These are phyloP conservation scores for Aspergillus homomorphus DNA, from an alignment of 495 filamentous ascomycete genomes.

Conservation along the genomic window DNA sequence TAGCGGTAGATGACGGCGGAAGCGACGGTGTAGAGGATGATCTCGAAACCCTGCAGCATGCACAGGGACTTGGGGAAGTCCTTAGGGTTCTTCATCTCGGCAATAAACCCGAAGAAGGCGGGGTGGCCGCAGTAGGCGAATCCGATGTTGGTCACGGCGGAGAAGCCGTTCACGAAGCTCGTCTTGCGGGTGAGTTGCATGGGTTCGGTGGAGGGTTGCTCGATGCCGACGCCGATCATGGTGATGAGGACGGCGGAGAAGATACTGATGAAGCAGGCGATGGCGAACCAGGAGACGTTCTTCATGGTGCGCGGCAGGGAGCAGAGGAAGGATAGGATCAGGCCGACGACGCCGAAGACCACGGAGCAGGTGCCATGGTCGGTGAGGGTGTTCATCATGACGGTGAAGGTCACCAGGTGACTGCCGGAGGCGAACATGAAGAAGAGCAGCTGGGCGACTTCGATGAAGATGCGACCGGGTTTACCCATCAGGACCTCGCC, in stretches of 20 bases:
- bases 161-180: conserved; percentile 30
- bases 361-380: conserved; percentile 65
- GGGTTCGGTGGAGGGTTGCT: conserved; percentile 20
- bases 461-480: conserved; percentile 61
- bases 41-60: conserved; percentile 59
- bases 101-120: conserved; percentile 70
- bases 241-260: conserved; percentile 65
- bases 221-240: conserved; percentile 62
- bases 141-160: conserved; percentile 35
- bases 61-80: conserved; percentile 64
- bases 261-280: conserved; percentile 64
- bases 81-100: conserved; percentile 65
- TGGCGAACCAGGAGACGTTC: conserved; percentile 56
- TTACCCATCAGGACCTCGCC: conserved; percentile 63
- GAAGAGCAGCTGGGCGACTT: conserved; percentile 60
- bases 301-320: conserved; percentile 65
- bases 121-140: conserved; percentile 54
- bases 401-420: conserved; percentile 65
- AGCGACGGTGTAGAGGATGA: conserved; percentile 55
- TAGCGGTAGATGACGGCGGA: conserved; percentile 61
- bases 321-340: conserved; percentile 57
- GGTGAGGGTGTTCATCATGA: conserved; percentile 65
- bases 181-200: conserved; percentile 24
- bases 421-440: conserved; percentile 72
- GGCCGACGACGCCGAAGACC: conserved; percentile 61